phyloP scores from a whole-genome alignment of 768 basidiomycete species.

The Russula dissimulans region DNA sequence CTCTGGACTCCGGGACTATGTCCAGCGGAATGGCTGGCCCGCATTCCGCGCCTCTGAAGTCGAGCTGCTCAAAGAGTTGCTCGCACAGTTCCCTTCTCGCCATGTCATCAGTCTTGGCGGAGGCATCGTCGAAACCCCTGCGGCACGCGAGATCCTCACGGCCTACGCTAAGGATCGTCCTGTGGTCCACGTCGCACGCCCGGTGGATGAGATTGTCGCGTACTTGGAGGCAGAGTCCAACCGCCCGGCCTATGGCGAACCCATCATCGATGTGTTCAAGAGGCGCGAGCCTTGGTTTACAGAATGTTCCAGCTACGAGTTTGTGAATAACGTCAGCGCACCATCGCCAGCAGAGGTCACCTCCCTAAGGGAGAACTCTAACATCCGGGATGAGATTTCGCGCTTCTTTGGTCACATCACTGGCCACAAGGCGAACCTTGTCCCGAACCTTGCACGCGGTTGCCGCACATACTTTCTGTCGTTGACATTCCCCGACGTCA shows the following conservation, averaged over 20 bases:
- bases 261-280: conserved; percentile 72
- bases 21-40: conserved; percentile 77
- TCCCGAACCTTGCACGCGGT: conserved; percentile 41
- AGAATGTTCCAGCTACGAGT: conserved; percentile 75
- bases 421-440: conserved; percentile 57
- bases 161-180: conserved; percentile 54
- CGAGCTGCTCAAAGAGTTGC: conserved; percentile 55
- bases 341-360: conserved; percentile 5
- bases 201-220: conserved; percentile 68
- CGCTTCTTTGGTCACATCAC: conserved; percentile 89
- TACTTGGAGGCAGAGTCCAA: conserved; percentile 70
- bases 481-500: conserved; percentile 85
- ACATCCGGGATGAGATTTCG: conserved; percentile 50
- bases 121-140: conserved; percentile 82
- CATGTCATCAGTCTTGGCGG: conserved; percentile 90
- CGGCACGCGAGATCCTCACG: conserved; percentile 63
- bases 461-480: conserved; percentile 86
- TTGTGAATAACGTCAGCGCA: conserved; percentile 60
- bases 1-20: conserved; percentile 62
- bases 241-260: conserved; percentile 85
- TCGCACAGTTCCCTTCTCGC: conserved; percentile 42
- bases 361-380: conserved; percentile 20
- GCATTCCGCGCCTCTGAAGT: conserved; percentile 82
- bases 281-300: conserved; percentile 82
- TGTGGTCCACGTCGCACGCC: conserved; percentile 79